Conservation (phyloP, 2,329 filamentous ascomycete genomes). For the Chalaropsis thielavioides region DNA sequence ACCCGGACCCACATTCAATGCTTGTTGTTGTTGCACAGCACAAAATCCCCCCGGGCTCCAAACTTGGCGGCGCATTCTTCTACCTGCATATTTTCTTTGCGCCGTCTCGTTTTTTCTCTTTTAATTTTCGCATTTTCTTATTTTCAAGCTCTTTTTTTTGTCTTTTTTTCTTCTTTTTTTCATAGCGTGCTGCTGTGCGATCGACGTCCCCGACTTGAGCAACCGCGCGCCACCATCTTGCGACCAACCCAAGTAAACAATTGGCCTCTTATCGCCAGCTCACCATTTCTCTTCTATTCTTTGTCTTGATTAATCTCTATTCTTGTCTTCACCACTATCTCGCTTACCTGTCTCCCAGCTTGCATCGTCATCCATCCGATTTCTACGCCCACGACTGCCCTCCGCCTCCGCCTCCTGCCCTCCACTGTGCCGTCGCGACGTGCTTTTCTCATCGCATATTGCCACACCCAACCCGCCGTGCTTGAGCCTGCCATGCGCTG, state of each 20-base stretch:
- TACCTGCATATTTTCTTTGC: not conserved
- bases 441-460: not conserved
- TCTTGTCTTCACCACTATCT: not conserved
- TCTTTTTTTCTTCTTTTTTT: not conserved
- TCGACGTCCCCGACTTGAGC: not conserved
- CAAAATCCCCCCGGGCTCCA: too few species aligned
- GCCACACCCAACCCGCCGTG: not conserved
- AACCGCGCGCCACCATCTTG: not conserved
- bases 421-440: not conserved
- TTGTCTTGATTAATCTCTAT: not conserved
- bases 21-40: too few species aligned
- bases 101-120: not conserved
- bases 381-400: too few species aligned
- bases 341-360: too few species aligned
- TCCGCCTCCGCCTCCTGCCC: not conserved
- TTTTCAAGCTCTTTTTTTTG: not conserved
- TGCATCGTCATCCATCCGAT: too few species aligned
- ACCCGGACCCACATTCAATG: too few species aligned
- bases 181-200: not conserved
- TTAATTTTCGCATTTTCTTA: not conserved
- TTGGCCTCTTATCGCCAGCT: slow-evolving; percentile 1
- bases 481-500: slow-evolving; percentile 16
- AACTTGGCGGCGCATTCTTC: too few species aligned
- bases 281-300: not conserved
- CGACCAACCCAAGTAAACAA: not conserved